Evolutionary conservation across 345 rosid genomes (phyloP).

Genomic region (Melaleuca alternifolia): DNA sequence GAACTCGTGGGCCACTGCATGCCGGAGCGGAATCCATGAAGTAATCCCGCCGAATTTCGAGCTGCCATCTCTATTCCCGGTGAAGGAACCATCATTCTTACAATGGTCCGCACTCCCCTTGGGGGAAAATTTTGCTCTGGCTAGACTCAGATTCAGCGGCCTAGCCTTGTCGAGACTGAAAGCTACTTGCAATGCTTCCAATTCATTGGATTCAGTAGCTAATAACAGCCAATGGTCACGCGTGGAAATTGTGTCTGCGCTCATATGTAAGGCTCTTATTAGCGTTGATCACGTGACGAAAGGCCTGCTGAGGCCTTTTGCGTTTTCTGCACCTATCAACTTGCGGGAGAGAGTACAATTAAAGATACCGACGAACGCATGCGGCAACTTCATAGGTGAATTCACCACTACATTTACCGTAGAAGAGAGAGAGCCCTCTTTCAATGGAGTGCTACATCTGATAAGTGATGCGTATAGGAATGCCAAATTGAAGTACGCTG

Average conservation of each 20-base stretch:
- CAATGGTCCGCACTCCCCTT: neutral
- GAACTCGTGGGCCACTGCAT: neutral
- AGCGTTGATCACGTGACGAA: neutral
- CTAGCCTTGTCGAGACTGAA: conserved; percentile 1
- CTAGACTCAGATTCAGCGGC: conserved; percentile 4
- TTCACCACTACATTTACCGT: neutral
- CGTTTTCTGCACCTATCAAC: neutral
- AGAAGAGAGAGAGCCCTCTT: neutral
- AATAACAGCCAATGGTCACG: conserved; percentile 3
- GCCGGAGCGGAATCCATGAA: neutral
- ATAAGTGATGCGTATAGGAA: conserved; percentile 1
- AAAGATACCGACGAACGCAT: neutral
- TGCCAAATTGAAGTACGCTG: neutral
- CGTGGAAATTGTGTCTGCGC: conserved; percentile 1
- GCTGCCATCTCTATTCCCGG: conserved; percentile 1
- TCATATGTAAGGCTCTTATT: conserved; percentile 14
- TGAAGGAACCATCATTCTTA: neutral
- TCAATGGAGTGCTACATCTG: conserved; percentile 4
- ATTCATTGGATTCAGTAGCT: neutral
- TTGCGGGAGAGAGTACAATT: neutral
- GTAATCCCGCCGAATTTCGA: conserved; percentile 1
- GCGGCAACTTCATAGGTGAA: neutral
- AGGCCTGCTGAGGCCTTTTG: neutral
- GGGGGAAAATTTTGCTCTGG: neutral
- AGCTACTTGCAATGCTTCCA: neutral